A percentile compares a stretch with the other conserved stretches of the same genome.
Conservation (phyloP, 2,329 filamentous ascomycete genomes). For the Trichothecium roseum region DNA sequence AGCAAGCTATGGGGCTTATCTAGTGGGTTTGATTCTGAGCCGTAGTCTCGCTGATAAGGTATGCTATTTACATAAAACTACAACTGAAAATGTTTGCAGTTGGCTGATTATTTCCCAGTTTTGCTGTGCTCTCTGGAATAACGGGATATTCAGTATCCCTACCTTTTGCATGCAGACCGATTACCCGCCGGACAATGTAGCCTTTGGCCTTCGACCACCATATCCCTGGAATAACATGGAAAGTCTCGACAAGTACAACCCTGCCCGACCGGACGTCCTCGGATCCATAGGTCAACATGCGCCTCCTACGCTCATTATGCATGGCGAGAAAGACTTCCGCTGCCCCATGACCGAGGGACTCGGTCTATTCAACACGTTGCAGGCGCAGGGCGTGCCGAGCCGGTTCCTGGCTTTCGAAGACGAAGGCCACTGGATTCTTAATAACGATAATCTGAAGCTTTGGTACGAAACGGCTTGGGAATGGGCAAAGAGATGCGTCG, state of each 20-base stretch:
- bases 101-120: constrained; percentile 7
- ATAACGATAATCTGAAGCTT: constrained; percentile 56
- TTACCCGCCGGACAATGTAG: constrained; percentile 8
- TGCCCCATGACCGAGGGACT: constrained; percentile 40
- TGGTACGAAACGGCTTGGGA: constrained; percentile 61
- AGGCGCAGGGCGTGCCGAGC: constrained; percentile 56
- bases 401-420: constrained; percentile 64
- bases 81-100: not conserved
- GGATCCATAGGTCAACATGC: constrained; percentile 45
- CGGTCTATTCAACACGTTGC: constrained; percentile 62
- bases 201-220: constrained; percentile 30
- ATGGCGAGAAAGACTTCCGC: constrained; percentile 60
- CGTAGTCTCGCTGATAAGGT: constrained; percentile 36
- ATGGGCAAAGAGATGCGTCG: constrained; percentile 49
- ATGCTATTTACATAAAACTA: constrained; percentile 4
- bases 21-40: constrained; percentile 49
- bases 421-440: constrained; percentile 61
- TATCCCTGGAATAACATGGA: constrained; percentile 32
- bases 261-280: constrained; percentile 31
- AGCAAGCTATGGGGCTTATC: constrained; percentile 47
- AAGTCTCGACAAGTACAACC: constrained; percentile 40
- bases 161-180: constrained; percentile 16
- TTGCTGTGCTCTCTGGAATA: constrained; percentile 32
- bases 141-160: constrained; percentile 28
- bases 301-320: constrained; percentile 61